Base-by-base conservation (phyloP, 139 green algal genomes). In the Limnomonas spitsbergensis region DNA sequence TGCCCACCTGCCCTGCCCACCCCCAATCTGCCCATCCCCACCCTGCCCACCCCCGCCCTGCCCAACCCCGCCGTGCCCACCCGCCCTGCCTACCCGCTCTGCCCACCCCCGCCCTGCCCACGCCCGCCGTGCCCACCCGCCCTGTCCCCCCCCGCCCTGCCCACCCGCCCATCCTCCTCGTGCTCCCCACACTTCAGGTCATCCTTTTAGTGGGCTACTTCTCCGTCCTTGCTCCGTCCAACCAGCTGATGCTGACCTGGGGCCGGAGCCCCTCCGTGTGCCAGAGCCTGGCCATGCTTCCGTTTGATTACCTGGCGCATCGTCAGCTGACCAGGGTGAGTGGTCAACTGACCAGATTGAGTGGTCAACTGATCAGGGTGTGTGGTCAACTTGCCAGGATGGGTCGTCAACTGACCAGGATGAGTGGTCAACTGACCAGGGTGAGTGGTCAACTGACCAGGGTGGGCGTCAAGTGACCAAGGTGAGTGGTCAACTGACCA, bases 181-280 rank as follows among this genome's bases (percentile, higher is more conserved):
- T n/a, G n/a, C n/a, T n/a, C n/a, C n/a, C 47, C 14, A 4, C 29
- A 3, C 20, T 40, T 27, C 77, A 83, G 73, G 78, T 89, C 81
- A 70, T 90, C 68, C 75, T 90, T 78, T 74, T 92, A 69, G 38
- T 89, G 14, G 82, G 88, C 0, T 80, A 87, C 61, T 87, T 85
- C 14, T 82, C 75, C 26, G 73, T 88, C 72, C 56, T 88, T 38
- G 32, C 54, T 31, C 77, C 83, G 3, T 31, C 69, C 39, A 87
- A 87, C 77, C 79, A 85, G 78, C 76, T 79, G 37, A 84, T 92
- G 75, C 83, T 92, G 75, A 38, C 78, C 52, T 92, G 86, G 84
- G 88, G 88, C 27, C 80, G 85, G 39, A 73, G 56, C 54, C 81
- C 84, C 40, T 90, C 47, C 24, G 69, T 90, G 7, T 66, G 89